Conservation (phyloP, 2,329 filamentous ascomycete species). For the Colletotrichum spinosum region DNA sequence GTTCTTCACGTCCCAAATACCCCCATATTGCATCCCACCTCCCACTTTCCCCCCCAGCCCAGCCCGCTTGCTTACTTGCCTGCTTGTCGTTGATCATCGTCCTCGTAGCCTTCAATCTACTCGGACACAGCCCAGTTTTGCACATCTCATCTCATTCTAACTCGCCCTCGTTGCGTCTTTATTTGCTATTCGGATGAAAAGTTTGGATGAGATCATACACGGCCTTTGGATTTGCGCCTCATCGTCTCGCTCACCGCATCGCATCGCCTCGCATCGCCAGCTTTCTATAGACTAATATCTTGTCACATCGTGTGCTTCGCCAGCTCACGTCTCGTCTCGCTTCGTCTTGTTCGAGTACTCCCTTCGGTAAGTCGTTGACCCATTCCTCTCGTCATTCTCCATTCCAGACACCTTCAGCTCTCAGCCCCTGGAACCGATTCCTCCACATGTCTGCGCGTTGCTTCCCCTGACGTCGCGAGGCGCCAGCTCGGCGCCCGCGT, state of each 20-base stretch:
- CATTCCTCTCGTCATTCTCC: constrained; percentile 33
- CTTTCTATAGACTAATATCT: constrained; percentile 37
- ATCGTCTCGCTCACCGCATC: background rate
- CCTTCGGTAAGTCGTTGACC: constrained; percentile 29
- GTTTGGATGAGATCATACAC: constrained; percentile 37
- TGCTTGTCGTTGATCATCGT: constrained; percentile 14
- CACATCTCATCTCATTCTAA: constrained; percentile 5
- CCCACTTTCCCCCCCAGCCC: constrained; percentile 8
- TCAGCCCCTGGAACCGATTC: constrained; percentile 14
- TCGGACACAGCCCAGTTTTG: too few species aligned
- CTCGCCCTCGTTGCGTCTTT: constrained; percentile 18
- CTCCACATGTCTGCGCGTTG: constrained; percentile 24
- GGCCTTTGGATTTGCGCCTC: constrained; percentile 28
- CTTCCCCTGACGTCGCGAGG: constrained; percentile 14
- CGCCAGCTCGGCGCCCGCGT: constrained; percentile 14
- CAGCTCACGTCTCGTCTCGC: constrained; percentile 10
- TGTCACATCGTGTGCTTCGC: constrained; percentile 6
- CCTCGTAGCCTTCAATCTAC: background rate
- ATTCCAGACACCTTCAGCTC: constrained; percentile 21
- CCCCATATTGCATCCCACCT: constrained; percentile 15
- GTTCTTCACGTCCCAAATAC: constrained; percentile 33
- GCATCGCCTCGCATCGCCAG: constrained; percentile 18
- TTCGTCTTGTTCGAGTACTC: constrained; percentile 6
- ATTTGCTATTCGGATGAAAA: constrained; percentile 29
- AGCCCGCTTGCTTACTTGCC: constrained; percentile 18